Conservation (phyloP, 768 basidiomycete species). For the Kwoniella bestiolae region DNA sequence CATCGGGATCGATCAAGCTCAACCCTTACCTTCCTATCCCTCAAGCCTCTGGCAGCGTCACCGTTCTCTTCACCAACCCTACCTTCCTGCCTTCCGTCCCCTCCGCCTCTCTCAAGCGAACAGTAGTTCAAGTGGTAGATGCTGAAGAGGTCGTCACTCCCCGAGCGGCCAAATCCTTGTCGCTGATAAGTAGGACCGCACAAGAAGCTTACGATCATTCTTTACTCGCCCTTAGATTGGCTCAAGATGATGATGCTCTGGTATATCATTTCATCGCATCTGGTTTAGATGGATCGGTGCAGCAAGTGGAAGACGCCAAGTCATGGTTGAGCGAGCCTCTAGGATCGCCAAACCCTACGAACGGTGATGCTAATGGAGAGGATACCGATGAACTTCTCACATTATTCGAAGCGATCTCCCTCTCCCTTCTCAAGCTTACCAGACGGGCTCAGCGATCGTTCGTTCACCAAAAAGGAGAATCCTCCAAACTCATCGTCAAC, state of each 20-base stretch:
- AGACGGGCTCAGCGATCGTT: conserved; percentile 69
- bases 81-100: conserved; percentile 45
- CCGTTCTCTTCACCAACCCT: conserved; percentile 48
- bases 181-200: conserved; percentile 73
- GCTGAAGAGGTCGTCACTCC: conserved; percentile 36
- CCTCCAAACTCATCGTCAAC: conserved; percentile 65
- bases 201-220: conserved; percentile 91
- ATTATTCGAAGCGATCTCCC: conserved; percentile 70
- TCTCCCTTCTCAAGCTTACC: conserved; percentile 68
- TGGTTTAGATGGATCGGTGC: conserved; percentile 58
- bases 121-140: conserved; percentile 44
- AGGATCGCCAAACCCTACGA: conserved; percentile 33
- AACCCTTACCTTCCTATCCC: conserved; percentile 52
- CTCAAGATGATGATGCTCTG: conserved; percentile 69
- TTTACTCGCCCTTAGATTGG: conserved; percentile 79
- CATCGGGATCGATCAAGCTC: conserved; percentile 33
- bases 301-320: conserved; percentile 66
- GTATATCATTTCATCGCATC: conserved; percentile 82
- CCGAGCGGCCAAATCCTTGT: conserved; percentile 60
- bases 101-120: conserved; percentile 23
- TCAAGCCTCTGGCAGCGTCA: conserved; percentile 18
- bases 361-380: conserved; percentile 31
- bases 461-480: conserved; percentile 62
- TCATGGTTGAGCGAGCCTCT: conserved; percentile 63
- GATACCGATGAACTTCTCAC: conserved; percentile 53